Evolutionary conservation across 2,329 filamentous ascomycete genomes (phyloP), one percentile per base, ranked within the genome.

Genomic region (Fusarium zealandicum): DNA sequence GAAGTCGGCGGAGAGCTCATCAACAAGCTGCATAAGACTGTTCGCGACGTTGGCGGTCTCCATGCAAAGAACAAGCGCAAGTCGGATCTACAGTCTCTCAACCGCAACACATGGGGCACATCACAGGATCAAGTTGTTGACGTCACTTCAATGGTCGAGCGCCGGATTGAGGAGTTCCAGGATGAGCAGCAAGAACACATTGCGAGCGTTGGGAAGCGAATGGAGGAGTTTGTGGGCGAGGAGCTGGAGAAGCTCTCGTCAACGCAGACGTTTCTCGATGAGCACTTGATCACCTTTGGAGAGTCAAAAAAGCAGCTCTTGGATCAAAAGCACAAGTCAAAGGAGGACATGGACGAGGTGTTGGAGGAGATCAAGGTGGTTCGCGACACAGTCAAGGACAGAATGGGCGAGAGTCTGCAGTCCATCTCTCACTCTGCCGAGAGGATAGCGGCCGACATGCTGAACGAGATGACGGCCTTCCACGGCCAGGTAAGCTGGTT

Each of bases 291-390:
- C 7, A 80, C 81, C 0, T 92, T 96, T 64, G 80, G 85, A 32
- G 78, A 81, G 14, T 90, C 89, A 0, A 87, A 88, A 71, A 78
- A 80, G 43, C 84, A 89, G 63, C 82, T 96, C 13, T 81, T 89
- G 20, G 78, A 83, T 35, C 87, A 90, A 66, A 89, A 87, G 50
- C 79, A 82, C 18, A 79, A 82, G 57, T 89, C 92, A 3, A 90
- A 89, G 67, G 86, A 93, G 40, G 89, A 93, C 51, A 92, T 97
- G 90, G 93, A 97, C 66, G 80, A 84, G n/a, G 88, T 96, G 2
- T 80, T 99, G 9, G 90, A 95, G 67, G 93, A 96, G 70, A 96
- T 98, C 71, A 93, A 93, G 70, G 86, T 84, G n/a, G 81, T 98
- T 18, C 86, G 93, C 17, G 90, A 96, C 71, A 88, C 90, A 46